These are phyloP conservation scores for Triangularia setosa DNA, from an alignment of 2,329 filamentous ascomycete genomes.

Conservation along the genomic window DNA sequence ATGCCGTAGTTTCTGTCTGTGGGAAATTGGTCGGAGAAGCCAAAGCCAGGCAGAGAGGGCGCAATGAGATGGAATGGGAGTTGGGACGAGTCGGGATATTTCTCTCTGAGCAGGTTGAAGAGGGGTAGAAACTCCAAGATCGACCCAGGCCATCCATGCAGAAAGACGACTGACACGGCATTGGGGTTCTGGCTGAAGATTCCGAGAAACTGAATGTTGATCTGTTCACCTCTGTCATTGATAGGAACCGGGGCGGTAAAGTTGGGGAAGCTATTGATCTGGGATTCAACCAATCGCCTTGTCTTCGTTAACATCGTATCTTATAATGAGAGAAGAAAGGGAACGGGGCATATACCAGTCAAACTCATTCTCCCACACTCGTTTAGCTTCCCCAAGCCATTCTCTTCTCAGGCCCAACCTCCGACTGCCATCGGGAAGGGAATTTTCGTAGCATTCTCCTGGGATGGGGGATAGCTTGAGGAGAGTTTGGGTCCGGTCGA, in stretches of 20 bases:
- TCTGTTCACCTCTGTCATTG: constrained; percentile 24
- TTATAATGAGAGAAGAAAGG: background rate
- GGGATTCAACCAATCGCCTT: constrained; percentile 29
- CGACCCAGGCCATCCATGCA: constrained; percentile 54
- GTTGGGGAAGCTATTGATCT: constrained; percentile 47
- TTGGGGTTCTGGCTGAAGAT: constrained; percentile 49
- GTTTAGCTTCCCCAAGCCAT: constrained; percentile 42
- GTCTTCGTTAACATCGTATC: no score
- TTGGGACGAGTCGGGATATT: constrained; percentile 43
- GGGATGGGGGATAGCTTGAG: constrained; percentile 11
- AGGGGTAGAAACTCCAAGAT: constrained; percentile 55
- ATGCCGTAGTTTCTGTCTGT: constrained; percentile 40
- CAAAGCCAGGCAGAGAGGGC: constrained; percentile 53
- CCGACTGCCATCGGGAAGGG: constrained; percentile 3
- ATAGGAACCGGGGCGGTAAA: constrained; percentile 41
- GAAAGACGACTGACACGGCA: constrained; percentile 47
- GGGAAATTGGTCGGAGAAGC: constrained; percentile 45
- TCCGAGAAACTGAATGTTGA: constrained; percentile 50
- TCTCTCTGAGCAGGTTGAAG: constrained; percentile 41
- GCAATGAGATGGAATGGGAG: constrained; percentile 56
- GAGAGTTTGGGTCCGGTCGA: constrained; percentile 22
- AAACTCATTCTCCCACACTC: constrained; percentile 42
- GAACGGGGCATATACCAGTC: constrained; percentile 36
- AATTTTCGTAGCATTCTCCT: constrained; percentile 14
- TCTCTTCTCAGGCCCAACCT: constrained; percentile 28